Conservation (phyloP, 306 rosid genomes). For the Luffa aegyptiaca region DNA sequence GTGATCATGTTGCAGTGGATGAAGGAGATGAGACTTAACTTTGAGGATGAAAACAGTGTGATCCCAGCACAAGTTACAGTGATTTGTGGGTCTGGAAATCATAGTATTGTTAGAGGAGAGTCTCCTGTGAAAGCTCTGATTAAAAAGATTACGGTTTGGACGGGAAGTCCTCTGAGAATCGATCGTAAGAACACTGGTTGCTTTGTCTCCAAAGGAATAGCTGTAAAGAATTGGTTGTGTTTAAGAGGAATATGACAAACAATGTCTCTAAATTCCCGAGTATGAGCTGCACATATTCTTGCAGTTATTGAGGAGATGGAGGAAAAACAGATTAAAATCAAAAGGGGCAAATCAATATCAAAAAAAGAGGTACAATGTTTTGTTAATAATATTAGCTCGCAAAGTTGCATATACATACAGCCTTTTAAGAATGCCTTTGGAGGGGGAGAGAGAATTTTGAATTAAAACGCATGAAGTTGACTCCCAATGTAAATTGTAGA, state of each 20-base stretch:
- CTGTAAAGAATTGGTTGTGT: constrained; percentile 49
- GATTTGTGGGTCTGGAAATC: constrained; percentile 70
- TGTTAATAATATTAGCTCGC: background rate
- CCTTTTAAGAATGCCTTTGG: too few relatives aligned
- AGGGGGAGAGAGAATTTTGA: too few relatives aligned
- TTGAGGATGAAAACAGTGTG: constrained; percentile 14
- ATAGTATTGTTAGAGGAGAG: constrained; percentile 63
- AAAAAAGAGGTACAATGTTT: background rate
- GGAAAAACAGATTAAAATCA: background rate
- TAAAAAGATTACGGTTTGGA: constrained; percentile 48
- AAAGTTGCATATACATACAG: background rate
- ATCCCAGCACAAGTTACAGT: constrained; percentile 38
- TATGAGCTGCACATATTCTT: background rate
- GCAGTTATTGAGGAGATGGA: too few relatives aligned
- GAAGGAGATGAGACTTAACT: constrained; percentile 40
- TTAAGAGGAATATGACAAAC: background rate
- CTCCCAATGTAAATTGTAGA: constrained; percentile 1
- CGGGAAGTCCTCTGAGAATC: constrained; percentile 50
- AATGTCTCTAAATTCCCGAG: background rate
- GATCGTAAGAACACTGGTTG: constrained; percentile 67
- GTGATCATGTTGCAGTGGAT: constrained; percentile 61
- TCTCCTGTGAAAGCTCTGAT: constrained; percentile 52
- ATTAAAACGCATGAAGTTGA: too few relatives aligned
- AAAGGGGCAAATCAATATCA: background rate
- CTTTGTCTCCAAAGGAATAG: constrained; percentile 65